Evolutionary conservation across 331 rosid species (phyloP).

Genomic region (Malus hybrid): DNA sequence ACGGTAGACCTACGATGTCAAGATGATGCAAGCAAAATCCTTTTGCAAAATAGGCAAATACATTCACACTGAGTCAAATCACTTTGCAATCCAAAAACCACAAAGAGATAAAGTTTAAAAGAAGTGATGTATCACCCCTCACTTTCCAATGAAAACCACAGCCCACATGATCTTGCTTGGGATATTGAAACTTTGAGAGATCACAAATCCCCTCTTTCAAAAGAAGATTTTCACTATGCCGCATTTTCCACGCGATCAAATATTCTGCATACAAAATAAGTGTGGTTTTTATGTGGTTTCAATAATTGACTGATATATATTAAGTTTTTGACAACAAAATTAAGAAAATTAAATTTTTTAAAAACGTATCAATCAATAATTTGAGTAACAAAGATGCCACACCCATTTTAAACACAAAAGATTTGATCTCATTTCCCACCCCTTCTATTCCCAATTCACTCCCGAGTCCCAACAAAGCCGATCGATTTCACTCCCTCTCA

Average conservation of each 20-base stretch:
- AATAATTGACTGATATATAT: no score
- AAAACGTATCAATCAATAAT: no score
- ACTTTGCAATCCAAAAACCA: conserved; percentile 17
- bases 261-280: no score
- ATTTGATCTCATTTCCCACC: neutral
- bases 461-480: conserved; percentile 12
- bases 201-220: conserved; percentile 34
- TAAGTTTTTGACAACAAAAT: accelerated
- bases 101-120: conserved; percentile 17
- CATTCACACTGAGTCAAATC: conserved; percentile 12
- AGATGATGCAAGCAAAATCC: neutral
- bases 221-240: conserved; percentile 32
- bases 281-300: accelerated
- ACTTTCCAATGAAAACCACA: conserved; percentile 60
- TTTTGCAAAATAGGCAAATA: neutral
- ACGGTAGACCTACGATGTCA: neutral
- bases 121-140: conserved; percentile 23
- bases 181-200: conserved; percentile 34
- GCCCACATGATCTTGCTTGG: conserved; percentile 67
- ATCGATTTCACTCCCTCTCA: neutral
- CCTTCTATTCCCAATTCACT: conserved; percentile 16
- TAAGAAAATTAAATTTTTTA: no score
- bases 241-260: no score
- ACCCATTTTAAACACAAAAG: no score
- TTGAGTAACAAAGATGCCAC: no score